phyloP scores from a whole-genome alignment of 257 asterid species.

The Ilex aquifolium region DNA sequence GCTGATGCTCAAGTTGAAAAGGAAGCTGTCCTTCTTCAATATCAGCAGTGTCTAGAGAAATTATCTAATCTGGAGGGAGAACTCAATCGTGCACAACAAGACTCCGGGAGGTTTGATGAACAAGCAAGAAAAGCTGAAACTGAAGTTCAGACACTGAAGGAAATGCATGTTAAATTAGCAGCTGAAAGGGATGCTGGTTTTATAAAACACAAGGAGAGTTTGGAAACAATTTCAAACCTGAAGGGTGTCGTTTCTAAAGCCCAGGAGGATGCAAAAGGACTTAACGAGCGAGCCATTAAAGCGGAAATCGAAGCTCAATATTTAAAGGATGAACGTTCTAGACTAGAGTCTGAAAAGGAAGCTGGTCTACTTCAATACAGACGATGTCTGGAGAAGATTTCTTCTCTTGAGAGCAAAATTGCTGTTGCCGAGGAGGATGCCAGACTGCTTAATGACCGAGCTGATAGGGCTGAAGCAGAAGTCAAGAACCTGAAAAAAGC shows the following conservation, averaged over 20 bases:
- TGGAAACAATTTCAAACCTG: constrained; percentile 42
- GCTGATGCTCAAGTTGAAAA: constrained; percentile 55
- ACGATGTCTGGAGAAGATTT: constrained; percentile 42
- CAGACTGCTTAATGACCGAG: constrained; percentile 35
- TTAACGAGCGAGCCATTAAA: constrained; percentile 29
- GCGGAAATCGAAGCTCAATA: constrained; percentile 49
- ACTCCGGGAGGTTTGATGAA: constrained; percentile 45
- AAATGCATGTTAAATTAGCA: constrained; percentile 54
- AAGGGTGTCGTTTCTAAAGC: constrained; percentile 43
- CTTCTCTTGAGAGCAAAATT: constrained; percentile 48
- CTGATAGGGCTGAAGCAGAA: constrained; percentile 64
- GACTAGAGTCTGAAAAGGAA: constrained; percentile 55
- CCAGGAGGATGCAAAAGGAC: constrained; percentile 39
- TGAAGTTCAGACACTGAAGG: constrained; percentile 65
- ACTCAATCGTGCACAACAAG: constrained; percentile 50
- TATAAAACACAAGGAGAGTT: constrained; percentile 40
- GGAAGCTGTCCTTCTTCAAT: constrained; percentile 47
- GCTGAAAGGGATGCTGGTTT: constrained; percentile 48
- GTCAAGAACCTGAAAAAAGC: constrained; percentile 42
- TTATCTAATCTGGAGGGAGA: constrained; percentile 47
- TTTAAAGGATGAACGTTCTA: constrained; percentile 46
- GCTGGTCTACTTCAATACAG: constrained; percentile 27
- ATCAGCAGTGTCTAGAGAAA: constrained; percentile 60
- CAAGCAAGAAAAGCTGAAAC: constrained; percentile 50
- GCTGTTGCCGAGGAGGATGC: constrained; percentile 39